These are phyloP conservation scores for Prototheca stagnorum DNA, from an alignment of 163 green algal genomes.

Conservation along the genomic window DNA sequence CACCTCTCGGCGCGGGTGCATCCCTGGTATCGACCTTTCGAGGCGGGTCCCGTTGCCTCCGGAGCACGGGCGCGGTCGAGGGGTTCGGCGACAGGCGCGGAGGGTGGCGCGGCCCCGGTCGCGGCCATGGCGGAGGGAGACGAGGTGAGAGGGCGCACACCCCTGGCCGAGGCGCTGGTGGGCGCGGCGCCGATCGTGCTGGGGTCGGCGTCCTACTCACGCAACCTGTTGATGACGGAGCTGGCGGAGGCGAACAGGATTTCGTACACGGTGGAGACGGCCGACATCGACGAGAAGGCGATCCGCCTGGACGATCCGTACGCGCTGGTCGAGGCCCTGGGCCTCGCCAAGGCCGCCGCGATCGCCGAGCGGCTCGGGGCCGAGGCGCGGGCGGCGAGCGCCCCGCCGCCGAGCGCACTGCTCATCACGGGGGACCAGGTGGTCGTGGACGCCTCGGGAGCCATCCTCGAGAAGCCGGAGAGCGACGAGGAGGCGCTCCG, in stretches of 20 bases:
- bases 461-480: slow-evolving; percentile 68
- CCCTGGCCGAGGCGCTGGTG: too few relatives aligned
- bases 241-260: slow-evolving; percentile 23
- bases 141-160: too few relatives aligned
- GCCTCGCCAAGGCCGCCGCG: slow-evolving; percentile 56
- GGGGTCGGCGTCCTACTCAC: neutral
- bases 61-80: too few relatives aligned
- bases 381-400: neutral
- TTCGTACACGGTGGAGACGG: slow-evolving; percentile 32
- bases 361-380: slow-evolving; percentile 12
- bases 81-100: too few relatives aligned
- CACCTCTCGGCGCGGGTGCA: too few relatives aligned
- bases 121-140: too few relatives aligned
- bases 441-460: slow-evolving; percentile 49
- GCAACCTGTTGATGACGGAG: slow-evolving; percentile 20
- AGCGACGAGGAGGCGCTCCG: slow-evolving; percentile 21
- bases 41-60: too few relatives aligned
- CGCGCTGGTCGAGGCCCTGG: slow-evolving; percentile 49
- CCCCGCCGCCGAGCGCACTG: too few relatives aligned
- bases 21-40: too few relatives aligned
- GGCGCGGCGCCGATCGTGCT: neutral
- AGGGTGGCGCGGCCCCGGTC: too few relatives aligned
- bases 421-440: slow-evolving; percentile 80
- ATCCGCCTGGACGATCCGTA: slow-evolving; percentile 37
- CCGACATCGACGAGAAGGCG: slow-evolving; percentile 69